Evolutionary conservation across 129 eudicot species (phyloP).

Genomic region (Silybum marianum): DNA sequence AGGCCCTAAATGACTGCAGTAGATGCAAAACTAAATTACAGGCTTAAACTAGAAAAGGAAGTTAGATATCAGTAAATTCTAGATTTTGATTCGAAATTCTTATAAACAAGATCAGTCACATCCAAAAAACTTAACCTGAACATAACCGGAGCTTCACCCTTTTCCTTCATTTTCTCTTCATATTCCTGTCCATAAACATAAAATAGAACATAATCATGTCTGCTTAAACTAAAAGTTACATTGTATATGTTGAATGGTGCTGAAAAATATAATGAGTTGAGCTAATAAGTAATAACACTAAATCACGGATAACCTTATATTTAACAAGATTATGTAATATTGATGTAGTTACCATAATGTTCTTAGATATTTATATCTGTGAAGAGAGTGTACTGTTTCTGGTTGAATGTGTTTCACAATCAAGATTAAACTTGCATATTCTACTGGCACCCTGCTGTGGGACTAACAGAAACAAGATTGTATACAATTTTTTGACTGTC

Average conservation of each 20-base stretch:
- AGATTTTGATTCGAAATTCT: conserved; percentile 6
- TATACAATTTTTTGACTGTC: not conserved
- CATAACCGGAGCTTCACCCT: conserved; percentile 97
- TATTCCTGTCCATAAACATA: conserved; percentile 60
- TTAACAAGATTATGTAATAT: conserved; percentile 11
- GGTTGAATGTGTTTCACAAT: not conserved
- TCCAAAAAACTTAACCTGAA: conserved; percentile 60
- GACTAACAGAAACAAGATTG: not conserved
- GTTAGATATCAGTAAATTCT: not conserved
- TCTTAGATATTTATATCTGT: not conserved
- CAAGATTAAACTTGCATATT: not conserved
- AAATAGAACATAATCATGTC: not conserved
- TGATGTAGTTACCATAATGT: too few relatives aligned
- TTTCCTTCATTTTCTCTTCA: conserved; percentile 92
- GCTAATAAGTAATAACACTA: not conserved
- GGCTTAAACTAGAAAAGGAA: conserved; percentile 6
- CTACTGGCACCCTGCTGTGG: not conserved
- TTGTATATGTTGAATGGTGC: not conserved
- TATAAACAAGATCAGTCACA: conserved; percentile 5
- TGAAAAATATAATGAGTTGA: not conserved
- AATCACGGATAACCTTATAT: not conserved
- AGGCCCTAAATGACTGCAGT: conserved; percentile 93
- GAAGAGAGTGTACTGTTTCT: conserved; percentile 3
- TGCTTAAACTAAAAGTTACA: not conserved
- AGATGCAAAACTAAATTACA: conserved; percentile 14